A percentile compares a stretch with the other conserved stretches of the same genome.
phyloP scores from a whole-genome alignment of 2,329 filamentous ascomycete genomes.

The Calonectria multiphialidica region DNA sequence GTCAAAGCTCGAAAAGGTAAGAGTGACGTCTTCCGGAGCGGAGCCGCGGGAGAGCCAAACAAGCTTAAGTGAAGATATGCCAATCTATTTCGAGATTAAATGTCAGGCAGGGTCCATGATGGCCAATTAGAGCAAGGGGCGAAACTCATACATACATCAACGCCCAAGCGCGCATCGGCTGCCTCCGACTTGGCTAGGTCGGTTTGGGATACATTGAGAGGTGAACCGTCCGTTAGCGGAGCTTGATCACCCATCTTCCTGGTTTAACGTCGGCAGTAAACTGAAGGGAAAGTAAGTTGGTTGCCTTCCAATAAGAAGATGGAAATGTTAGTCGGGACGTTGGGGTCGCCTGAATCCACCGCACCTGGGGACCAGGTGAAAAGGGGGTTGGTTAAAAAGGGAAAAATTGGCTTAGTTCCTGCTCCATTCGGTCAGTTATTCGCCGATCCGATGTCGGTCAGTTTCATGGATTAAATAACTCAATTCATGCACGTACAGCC shows the following conservation, averaged over 20 bases:
- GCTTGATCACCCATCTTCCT: not conserved
- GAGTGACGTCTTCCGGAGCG: slow-evolving; percentile 83
- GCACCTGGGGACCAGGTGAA: not conserved
- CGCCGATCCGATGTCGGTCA: slow-evolving; percentile 7
- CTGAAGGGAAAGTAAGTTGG: not conserved
- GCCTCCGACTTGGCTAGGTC: not conserved
- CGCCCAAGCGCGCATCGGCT: not conserved
- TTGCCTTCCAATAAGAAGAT: not conserved
- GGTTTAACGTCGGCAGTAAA: not conserved
- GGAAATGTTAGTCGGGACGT: not conserved
- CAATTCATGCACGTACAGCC: not conserved
- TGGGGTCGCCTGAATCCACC: not conserved
- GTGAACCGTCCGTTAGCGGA: not conserved
- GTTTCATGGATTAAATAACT: not conserved
- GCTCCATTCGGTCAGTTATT: slow-evolving; percentile 3
- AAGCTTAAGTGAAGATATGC: slow-evolving; percentile 93
- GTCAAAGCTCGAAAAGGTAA: slow-evolving; percentile 97
- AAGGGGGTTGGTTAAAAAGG: not conserved
- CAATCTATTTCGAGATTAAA: slow-evolving; percentile 72
- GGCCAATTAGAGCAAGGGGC: not conserved
- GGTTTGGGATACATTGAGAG: slow-evolving; percentile 2
- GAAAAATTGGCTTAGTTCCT: not conserved
- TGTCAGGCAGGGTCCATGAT: not conserved
- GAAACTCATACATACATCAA: slow-evolving; percentile 9
- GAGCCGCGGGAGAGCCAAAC: slow-evolving; percentile 96